These are phyloP conservation scores for Suhomyces tanzawaensis DNA, from an alignment of 805 yeast genomes.

Conservation along the genomic window DNA sequence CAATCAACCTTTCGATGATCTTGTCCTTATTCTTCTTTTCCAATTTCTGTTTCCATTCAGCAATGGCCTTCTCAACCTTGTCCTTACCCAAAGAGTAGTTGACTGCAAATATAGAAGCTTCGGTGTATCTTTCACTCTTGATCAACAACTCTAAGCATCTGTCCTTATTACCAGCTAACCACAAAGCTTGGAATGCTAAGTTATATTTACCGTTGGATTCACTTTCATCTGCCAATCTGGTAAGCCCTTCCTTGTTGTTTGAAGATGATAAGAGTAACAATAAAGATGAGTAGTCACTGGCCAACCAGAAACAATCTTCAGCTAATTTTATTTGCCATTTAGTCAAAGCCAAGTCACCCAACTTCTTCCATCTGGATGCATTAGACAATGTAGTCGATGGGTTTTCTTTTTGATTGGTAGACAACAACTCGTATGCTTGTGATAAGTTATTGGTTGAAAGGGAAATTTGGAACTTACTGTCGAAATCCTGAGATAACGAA, in stretches of 20 bases:
- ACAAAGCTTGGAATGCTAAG: slow-evolving; percentile 86
- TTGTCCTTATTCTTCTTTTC: slow-evolving; percentile 47
- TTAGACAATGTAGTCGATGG: slow-evolving; percentile 44
- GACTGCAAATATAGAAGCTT: slow-evolving; percentile 77
- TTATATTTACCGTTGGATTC: slow-evolving; percentile 77
- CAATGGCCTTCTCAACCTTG: slow-evolving; percentile 47
- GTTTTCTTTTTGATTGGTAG: slow-evolving; percentile 37
- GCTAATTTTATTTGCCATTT: slow-evolving; percentile 83
- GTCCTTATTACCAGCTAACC: slow-evolving; percentile 75
- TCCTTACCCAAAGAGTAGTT: slow-evolving; percentile 55
- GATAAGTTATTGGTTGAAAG: slow-evolving; percentile 68
- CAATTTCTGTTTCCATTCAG: slow-evolving; percentile 67
- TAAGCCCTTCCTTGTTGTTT: slow-evolving; percentile 61
- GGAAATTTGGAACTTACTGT: slow-evolving; percentile 90
- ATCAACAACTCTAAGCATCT: slow-evolving; percentile 64
- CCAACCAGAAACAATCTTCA: slow-evolving; percentile 70
- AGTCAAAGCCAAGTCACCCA: slow-evolving; percentile 82
- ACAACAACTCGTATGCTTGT: slow-evolving; percentile 59
- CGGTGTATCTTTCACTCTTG: slow-evolving; percentile 69
- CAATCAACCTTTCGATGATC: slow-evolving; percentile 60
- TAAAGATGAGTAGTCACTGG: slow-evolving; percentile 78
- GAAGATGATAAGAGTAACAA: slow-evolving; percentile 80
- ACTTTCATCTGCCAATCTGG: slow-evolving; percentile 63
- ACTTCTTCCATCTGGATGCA: slow-evolving; percentile 73
- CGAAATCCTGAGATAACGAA: slow-evolving; percentile 78